Percentiles rank a stretch among this genome's conserved stretches.
phyloP scores from a whole-genome alignment of 2,329 filamentous ascomycete species.

The Helminthosporium solani region DNA sequence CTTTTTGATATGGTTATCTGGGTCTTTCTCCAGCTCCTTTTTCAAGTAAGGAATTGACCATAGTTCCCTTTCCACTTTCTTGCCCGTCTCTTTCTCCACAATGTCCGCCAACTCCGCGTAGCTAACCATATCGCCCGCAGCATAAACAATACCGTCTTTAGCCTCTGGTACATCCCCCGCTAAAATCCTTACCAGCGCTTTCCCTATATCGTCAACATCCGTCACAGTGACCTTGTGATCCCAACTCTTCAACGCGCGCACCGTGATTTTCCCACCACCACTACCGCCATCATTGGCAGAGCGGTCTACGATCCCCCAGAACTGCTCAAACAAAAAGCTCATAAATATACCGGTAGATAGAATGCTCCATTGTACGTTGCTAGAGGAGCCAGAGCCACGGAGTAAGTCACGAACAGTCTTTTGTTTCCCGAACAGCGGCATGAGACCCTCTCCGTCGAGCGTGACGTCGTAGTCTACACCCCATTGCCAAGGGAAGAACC shows the following conservation, averaged over 20 bases:
- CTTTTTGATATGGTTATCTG: slow-evolving; percentile 55
- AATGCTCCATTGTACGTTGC: slow-evolving; percentile 59
- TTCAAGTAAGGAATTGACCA: slow-evolving; percentile 52
- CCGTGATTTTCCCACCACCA: slow-evolving; percentile 23
- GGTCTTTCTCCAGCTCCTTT: slow-evolving; percentile 50
- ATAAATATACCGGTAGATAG: slow-evolving; percentile 71
- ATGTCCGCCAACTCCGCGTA: slow-evolving; percentile 58
- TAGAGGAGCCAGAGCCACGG: slow-evolving; percentile 13
- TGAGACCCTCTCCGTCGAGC: slow-evolving; percentile 41
- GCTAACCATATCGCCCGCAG: slow-evolving; percentile 63
- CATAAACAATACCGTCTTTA: slow-evolving; percentile 53
- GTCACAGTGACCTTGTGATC: slow-evolving; percentile 64
- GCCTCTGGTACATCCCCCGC: slow-evolving; percentile 32
- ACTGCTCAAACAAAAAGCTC: slow-evolving; percentile 65
- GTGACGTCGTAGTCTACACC: slow-evolving; percentile 68
- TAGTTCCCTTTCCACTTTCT: slow-evolving; percentile 50
- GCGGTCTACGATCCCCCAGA: slow-evolving; percentile 63
- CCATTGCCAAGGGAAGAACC: slow-evolving; percentile 72
- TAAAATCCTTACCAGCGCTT: slow-evolving; percentile 58
- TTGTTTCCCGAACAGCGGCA: slow-evolving; percentile 70
- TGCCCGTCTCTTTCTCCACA: slow-evolving; percentile 49
- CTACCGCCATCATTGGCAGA: background rate
- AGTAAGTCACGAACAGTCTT: slow-evolving; percentile 43
- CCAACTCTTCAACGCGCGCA: slow-evolving; percentile 62
- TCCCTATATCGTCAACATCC: slow-evolving; percentile 63